Evolutionary conservation across 2,329 filamentous ascomycete genomes (phyloP).

Genomic region (Trichothecium sympodiale): DNA sequence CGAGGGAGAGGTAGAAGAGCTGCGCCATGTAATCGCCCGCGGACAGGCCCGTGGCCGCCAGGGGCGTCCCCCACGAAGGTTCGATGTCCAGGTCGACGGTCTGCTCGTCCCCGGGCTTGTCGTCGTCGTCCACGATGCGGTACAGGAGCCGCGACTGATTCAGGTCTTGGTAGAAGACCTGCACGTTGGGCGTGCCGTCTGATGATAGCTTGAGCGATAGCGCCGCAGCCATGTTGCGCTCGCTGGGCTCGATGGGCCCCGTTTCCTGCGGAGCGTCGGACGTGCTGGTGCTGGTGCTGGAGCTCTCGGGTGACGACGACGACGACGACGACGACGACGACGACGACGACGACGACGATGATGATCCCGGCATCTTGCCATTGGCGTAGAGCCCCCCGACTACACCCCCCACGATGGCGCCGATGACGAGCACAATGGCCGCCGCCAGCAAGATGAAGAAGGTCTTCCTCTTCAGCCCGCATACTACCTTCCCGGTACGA

Average conservation of each 20-base stretch:
- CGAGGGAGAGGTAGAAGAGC: slow-evolving; percentile 10
- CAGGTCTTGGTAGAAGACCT: slow-evolving; percentile 13
- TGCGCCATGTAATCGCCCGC: slow-evolving; percentile 5
- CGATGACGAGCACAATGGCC: slow-evolving; percentile 8
- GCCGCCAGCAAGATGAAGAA: slow-evolving; percentile 9
- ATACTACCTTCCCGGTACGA: slow-evolving; percentile 2
- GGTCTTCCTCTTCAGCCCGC: slow-evolving; percentile 8
- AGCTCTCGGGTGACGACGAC: too few species aligned
- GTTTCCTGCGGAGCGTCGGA: slow-evolving; percentile 6
- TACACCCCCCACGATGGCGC: slow-evolving; percentile 9
- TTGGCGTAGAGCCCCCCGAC: slow-evolving; percentile 7
- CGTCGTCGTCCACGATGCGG: slow-evolving; percentile 5
- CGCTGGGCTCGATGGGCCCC: slow-evolving; percentile 8
- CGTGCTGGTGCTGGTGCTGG: neutral
- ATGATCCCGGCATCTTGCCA: neutral
- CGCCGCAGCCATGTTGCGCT: slow-evolving; percentile 7
- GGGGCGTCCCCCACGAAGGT: slow-evolving; percentile 10
- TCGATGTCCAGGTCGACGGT: slow-evolving; percentile 9
- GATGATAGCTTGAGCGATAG: slow-evolving; percentile 1
- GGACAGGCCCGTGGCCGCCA: slow-evolving; percentile 9
- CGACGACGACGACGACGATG: too few species aligned
- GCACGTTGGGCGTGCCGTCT: slow-evolving; percentile 5
- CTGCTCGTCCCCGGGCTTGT: slow-evolving; percentile 5
- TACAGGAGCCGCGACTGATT: slow-evolving; percentile 8
- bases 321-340: too few species aligned